Evolutionary conservation across 768 basidiomycete genomes (phyloP), one percentile per base, ranked within the genome.

Genomic region (Mycena maculata): DNA sequence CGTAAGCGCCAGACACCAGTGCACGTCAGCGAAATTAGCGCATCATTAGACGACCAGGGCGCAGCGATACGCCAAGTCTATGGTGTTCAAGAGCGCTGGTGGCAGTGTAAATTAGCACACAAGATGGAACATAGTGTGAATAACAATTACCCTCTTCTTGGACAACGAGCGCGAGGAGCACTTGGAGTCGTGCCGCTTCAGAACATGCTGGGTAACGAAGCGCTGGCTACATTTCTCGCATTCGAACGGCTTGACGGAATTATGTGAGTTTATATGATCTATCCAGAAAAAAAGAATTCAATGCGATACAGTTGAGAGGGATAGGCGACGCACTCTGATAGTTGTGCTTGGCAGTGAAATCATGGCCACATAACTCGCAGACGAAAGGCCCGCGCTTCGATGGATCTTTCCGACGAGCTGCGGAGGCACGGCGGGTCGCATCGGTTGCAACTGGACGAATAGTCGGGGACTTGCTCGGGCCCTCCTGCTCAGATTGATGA

Each of bases 231-330:
- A 67, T 12, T 12, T 23, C 3, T 7, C 18, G 60, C 59, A 67
- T 13, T 7, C 4, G n/a, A 38, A 42, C 0, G 28, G 1, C 25
- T 61, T 67, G 53, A 42, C 2, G 18, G 27, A 47, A 13, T 11
- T 18, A 31, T 67, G 65, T 5, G 60, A 48, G 16, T 67, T 48
- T 18, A 57, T 30, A n/a, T 67, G 65, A 39, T 61, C 64, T 65
- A 25, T 27, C n/a, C n/a, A n/a, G 16, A 41, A 48, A 50, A 11
- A 25, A 30, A n/a, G n/a, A n/a, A 25, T 12, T 59, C 28, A 65
- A 42, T 18, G 27, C 1, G 8, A 15, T 15, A 2, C 25, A 15
- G 5, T 2, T 27, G 13, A 28, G 20, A 6, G 22, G 20, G 45
- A 3, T 27, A 7, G 18, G n/a, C 39, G 18, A 57, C 63, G 3